Percentiles rank a stretch among this genome's conserved stretches.
These are phyloP conservation scores for Saccharomyces hybrid DNA, from an alignment of 1,139 yeast species.

Conservation along the genomic window DNA sequence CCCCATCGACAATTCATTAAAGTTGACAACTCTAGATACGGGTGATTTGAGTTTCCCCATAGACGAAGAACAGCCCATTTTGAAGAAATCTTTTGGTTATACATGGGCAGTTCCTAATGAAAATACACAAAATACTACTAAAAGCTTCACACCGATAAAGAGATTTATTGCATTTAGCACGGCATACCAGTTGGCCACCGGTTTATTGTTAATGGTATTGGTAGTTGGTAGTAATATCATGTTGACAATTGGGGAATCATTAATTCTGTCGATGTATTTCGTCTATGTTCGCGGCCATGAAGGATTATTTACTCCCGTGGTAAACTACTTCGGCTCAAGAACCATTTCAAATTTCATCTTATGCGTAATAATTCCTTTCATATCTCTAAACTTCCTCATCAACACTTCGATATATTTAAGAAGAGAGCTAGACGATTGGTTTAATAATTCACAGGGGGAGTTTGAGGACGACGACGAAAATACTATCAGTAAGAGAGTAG, in stretches of 20 bases:
- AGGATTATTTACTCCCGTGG: slow-evolving; percentile 23
- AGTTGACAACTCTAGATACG: slow-evolving; percentile 3
- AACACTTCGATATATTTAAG: slow-evolving; percentile 13
- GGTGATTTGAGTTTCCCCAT: neutral
- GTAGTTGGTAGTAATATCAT: slow-evolving; percentile 19
- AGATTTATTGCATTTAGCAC: neutral
- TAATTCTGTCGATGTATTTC: slow-evolving; percentile 30
- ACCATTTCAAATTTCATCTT: slow-evolving; percentile 18
- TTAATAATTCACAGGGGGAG: slow-evolving; percentile 1
- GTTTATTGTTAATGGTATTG: slow-evolving; percentile 5
- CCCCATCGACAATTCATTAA: slow-evolving; percentile 7
- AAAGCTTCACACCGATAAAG: neutral
- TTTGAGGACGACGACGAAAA: neutral
- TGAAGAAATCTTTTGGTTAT: slow-evolving; percentile 1
- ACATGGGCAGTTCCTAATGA: slow-evolving; percentile 3
- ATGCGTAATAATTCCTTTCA: slow-evolving; percentile 21
- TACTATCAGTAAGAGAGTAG: neutral
- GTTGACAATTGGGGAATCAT: slow-evolving; percentile 24
- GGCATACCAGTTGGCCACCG: neutral
- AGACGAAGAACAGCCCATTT: slow-evolving; percentile 2
- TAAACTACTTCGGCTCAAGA: slow-evolving; percentile 28
- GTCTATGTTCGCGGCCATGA: slow-evolving; percentile 30
- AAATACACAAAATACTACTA: neutral
- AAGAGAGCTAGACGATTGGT: slow-evolving; percentile 3
- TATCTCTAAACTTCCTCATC: slow-evolving; percentile 15